Conservation (phyloP, 345 rosid species). For the Sonneratia alba region DNA sequence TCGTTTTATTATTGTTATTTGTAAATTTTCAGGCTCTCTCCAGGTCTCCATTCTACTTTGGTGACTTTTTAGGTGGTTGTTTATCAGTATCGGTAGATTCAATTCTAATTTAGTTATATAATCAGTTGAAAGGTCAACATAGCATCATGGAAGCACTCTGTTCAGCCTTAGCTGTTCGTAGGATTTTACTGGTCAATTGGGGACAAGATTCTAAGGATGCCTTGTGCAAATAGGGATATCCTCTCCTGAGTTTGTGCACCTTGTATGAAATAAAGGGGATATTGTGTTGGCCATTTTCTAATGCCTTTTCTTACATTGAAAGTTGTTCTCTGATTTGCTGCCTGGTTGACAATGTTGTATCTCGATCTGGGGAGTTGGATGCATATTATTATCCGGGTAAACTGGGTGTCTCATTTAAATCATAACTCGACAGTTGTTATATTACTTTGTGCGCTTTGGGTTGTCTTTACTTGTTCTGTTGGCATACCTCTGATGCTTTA, state of each 20-base stretch:
- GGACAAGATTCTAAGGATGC: not conserved
- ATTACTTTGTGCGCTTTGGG: not conserved
- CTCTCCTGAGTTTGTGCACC: not conserved
- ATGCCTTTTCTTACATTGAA: not conserved
- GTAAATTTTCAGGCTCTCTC: not conserved
- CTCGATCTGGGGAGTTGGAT: not conserved
- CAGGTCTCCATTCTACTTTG: not conserved
- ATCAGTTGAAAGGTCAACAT: not conserved
- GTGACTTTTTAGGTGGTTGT: not conserved
- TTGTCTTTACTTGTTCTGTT: not conserved
- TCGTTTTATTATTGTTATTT: too few species aligned
- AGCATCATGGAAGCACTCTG: not conserved
- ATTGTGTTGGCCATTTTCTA: not conserved
- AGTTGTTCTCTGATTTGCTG: not conserved
- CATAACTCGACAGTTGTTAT: not conserved
- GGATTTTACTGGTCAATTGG: not conserved
- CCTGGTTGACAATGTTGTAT: not conserved
- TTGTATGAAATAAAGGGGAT: not conserved
- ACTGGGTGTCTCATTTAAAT: not conserved
- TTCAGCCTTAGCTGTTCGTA: not conserved
- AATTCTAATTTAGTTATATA: not conserved
- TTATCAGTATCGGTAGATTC: not conserved
- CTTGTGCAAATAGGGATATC: not conserved
- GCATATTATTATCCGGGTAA: too few species aligned
- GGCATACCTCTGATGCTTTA: not conserved